Conservation (phyloP, 2,329 filamentous ascomycete genomes). For the Hypoxylon sp. region DNA sequence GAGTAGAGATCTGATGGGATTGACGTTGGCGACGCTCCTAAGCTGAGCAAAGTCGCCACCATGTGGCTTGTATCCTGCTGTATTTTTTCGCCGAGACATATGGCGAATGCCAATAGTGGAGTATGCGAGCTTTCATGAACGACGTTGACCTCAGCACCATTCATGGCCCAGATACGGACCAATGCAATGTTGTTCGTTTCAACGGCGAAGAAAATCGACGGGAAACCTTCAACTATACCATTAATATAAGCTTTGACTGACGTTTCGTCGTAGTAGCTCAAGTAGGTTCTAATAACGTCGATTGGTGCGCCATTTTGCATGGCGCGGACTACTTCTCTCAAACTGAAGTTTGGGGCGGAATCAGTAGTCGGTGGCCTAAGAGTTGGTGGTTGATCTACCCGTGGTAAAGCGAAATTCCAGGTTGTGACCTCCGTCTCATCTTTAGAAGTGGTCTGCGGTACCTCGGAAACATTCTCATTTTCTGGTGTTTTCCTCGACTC, state of each 20-base stretch:
- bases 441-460: neutral
- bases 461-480: neutral
- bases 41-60: slow-evolving; percentile 35
- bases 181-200: slow-evolving; percentile 29
- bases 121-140: slow-evolving; percentile 27
- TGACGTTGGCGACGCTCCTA: slow-evolving; percentile 30
- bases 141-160: slow-evolving; percentile 42
- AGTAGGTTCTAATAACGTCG: slow-evolving; percentile 29
- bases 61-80: slow-evolving; percentile 17
- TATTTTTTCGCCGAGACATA: slow-evolving; percentile 27
- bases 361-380: neutral
- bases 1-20: slow-evolving; percentile 44
- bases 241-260: slow-evolving; percentile 29
- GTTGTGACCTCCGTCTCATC: neutral
- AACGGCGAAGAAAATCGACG: slow-evolving; percentile 45
- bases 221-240: slow-evolving; percentile 31
- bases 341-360: neutral
- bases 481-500: neutral
- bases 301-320: neutral
- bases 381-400: neutral
- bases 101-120: slow-evolving; percentile 41
- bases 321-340: neutral
- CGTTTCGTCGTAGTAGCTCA: slow-evolving; percentile 22
- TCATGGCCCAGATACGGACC: slow-evolving; percentile 41
- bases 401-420: neutral